A percentile compares a stretch with the other conserved stretches of the same genome.
These are phyloP conservation scores for Citrullus amarus DNA, from an alignment of 306 rosid species.

Conservation along the genomic window DNA sequence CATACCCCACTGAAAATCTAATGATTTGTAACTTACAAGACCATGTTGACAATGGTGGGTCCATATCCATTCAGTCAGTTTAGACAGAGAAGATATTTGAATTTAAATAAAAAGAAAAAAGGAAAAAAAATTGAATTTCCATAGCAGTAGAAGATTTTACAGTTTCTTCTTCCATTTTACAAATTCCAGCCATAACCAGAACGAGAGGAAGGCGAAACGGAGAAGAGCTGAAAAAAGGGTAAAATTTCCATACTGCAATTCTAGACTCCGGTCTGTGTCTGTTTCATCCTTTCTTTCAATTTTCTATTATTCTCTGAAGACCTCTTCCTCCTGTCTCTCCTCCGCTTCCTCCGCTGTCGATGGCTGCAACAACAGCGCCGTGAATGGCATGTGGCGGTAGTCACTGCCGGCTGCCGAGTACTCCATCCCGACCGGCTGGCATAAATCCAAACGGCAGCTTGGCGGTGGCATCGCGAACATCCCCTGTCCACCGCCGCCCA, in stretches of 20 bases:
- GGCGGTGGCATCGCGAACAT: constrained; percentile 41
- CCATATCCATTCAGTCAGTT: constrained; percentile 8
- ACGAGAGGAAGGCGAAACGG: neutral
- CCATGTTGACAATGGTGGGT: constrained; percentile 5
- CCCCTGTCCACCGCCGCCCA: constrained; percentile 18
- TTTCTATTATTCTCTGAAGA: constrained; percentile 27
- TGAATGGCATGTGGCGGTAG: constrained; percentile 72
- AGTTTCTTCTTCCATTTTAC: neutral
- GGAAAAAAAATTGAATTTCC: neutral
- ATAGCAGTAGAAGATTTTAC: neutral
- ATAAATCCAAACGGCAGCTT: constrained; percentile 50
- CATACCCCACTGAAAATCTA: constrained; percentile 2
- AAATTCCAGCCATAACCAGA: neutral
- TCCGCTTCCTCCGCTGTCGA: constrained; percentile 29
- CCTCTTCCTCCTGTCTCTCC: constrained; percentile 33
- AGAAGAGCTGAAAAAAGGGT: neutral
- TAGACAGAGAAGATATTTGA: neutral
- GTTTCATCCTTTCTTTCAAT: neutral
- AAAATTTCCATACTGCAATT: neutral
- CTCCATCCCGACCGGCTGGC: constrained; percentile 41
- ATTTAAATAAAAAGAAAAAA: neutral
- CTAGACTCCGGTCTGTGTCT: neutral
- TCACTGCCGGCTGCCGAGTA: constrained; percentile 18
- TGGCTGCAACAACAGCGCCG: constrained; percentile 68
- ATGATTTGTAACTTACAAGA: neutral